A percentile compares a stretch with the other conserved stretches of the same genome.
These are phyloP conservation scores for Pterothamnion heteromorphum DNA, from an alignment of 31 red algal species.

Conservation along the genomic window DNA sequence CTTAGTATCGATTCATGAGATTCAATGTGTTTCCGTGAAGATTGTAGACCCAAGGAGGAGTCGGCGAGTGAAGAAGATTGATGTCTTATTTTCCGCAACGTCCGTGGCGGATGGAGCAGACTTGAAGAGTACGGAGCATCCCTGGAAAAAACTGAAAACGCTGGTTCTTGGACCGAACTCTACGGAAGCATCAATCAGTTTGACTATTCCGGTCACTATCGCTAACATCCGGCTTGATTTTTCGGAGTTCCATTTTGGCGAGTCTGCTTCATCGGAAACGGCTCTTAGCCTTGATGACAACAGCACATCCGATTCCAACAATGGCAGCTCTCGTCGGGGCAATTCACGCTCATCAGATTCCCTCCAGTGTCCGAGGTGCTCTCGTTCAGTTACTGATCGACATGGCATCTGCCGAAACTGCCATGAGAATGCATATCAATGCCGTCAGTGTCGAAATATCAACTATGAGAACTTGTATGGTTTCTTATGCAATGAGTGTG, in stretches of 20 bases:
- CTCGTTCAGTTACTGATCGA: slow-evolving; percentile 73
- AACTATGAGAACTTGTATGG: slow-evolving; percentile 93
- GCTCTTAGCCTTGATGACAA: not conserved
- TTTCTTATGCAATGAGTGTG: slow-evolving; percentile 90
- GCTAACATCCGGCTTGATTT: slow-evolving; percentile 74
- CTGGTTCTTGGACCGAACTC: slow-evolving; percentile 48
- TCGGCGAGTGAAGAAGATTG: slow-evolving; percentile 56
- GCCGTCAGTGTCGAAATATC: slow-evolving; percentile 90
- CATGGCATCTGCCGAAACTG: slow-evolving; percentile 87
- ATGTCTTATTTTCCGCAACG: slow-evolving; percentile 57
- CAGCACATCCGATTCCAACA: not conserved
- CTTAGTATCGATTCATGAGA: slow-evolving; percentile 51
- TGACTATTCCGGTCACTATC: slow-evolving; percentile 57
- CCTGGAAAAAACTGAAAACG: slow-evolving; percentile 60
- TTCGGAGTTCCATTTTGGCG: slow-evolving; percentile 57
- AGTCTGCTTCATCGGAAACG: slow-evolving; percentile 7
- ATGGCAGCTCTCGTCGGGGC: not conserved
- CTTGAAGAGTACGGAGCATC: slow-evolving; percentile 58
- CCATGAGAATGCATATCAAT: slow-evolving; percentile 94
- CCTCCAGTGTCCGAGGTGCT: slow-evolving; percentile 77
- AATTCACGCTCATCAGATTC: not conserved
- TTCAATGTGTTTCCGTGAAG: slow-evolving; percentile 57
- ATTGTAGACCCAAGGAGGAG: slow-evolving; percentile 62
- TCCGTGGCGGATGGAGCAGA: slow-evolving; percentile 66
- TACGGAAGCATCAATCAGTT: slow-evolving; percentile 54